These are phyloP conservation scores for Neonectria ditissima DNA, from an alignment of 2,329 filamentous ascomycete species.

Conservation along the genomic window DNA sequence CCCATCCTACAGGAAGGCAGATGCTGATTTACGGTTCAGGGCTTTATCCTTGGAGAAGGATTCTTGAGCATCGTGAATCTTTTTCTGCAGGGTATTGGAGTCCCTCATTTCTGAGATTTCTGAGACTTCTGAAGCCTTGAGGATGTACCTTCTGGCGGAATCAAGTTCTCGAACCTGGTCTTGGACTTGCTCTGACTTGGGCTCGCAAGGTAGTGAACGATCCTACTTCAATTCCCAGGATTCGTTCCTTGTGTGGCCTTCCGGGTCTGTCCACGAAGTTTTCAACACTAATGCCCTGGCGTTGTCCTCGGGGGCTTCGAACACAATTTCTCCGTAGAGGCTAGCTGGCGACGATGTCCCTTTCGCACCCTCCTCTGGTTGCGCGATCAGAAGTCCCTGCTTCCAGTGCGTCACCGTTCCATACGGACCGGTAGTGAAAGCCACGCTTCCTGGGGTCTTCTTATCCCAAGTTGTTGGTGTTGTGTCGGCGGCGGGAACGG, in stretches of 20 bases:
- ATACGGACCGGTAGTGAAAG: constrained; percentile 88
- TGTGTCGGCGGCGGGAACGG: constrained; percentile 62
- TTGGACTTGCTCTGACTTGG: neutral
- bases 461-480: constrained; percentile 73
- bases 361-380: constrained; percentile 63
- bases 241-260: constrained; percentile 57
- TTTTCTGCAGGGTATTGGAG: constrained; percentile 78
- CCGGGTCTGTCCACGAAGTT: constrained; percentile 69
- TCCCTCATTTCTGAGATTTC: constrained; percentile 80
- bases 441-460: constrained; percentile 70
- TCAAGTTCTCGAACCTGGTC: neutral
- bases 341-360: constrained; percentile 65
- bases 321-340: constrained; percentile 76
- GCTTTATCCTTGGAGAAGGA: constrained; percentile 92
- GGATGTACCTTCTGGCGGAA: neutral
- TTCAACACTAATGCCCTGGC: constrained; percentile 76
- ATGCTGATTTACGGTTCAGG: constrained; percentile 56
- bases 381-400: constrained; percentile 80
- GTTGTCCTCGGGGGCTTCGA: constrained; percentile 76
- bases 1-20: neutral
- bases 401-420: constrained; percentile 89
- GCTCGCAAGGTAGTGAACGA: constrained; percentile 2
- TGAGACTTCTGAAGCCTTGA: constrained; percentile 46
- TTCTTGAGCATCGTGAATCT: constrained; percentile 93
- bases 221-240: constrained; percentile 63